These are phyloP conservation scores for Yamagishiella unicocca DNA, from an alignment of 139 green algal genomes.

Conservation along the genomic window DNA sequence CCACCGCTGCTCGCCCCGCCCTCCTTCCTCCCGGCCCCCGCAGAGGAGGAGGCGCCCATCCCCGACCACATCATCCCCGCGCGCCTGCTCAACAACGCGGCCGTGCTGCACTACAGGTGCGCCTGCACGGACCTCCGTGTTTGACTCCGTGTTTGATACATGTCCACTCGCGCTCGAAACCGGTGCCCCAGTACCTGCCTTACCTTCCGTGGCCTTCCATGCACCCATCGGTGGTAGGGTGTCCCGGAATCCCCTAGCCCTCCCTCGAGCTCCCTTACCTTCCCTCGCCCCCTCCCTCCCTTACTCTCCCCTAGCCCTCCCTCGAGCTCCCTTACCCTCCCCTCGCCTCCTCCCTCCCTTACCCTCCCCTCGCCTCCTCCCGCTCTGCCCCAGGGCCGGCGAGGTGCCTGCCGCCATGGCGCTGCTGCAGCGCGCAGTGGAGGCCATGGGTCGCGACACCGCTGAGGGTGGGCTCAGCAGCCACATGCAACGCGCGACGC, in stretches of 20 bases:
- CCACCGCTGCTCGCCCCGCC: background rate
- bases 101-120: constrained; percentile 78
- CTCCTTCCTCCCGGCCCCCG: background rate
- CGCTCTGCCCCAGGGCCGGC: constrained; percentile 61
- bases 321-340: background rate
- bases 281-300: too few relatives aligned
- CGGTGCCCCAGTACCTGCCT: too few relatives aligned
- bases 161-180: too few relatives aligned
- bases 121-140: background rate
- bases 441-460: constrained; percentile 2
- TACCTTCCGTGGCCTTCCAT: too few relatives aligned
- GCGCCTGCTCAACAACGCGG: constrained; percentile 90
- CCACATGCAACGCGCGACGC: constrained; percentile 68
- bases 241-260: too few relatives aligned
- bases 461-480: constrained; percentile 17
- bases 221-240: too few relatives aligned
- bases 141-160: too few relatives aligned
- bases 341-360: background rate
- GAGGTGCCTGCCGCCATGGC: constrained; percentile 53
- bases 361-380: background rate
- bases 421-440: constrained; percentile 52
- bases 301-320: background rate
- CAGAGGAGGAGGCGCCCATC: constrained; percentile 14
- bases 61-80: constrained; percentile 55
- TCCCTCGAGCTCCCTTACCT: too few relatives aligned